Evolutionary conservation across 176 grass and related monocot species (phyloP).

Genomic region (Carex cristatella): DNA sequence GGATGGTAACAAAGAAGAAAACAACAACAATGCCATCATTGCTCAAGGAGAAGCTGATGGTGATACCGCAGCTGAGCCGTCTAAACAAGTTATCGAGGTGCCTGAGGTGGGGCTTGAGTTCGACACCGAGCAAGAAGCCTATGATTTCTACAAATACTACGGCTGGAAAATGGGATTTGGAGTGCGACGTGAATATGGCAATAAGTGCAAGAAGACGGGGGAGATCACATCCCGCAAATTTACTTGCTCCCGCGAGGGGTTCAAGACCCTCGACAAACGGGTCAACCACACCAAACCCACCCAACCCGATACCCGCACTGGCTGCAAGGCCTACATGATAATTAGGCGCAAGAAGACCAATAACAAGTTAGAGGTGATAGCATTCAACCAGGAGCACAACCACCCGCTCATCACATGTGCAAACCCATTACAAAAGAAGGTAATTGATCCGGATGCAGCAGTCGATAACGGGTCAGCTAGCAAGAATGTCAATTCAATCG

Average conservation of each 20-base stretch:
- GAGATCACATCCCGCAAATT: constrained; percentile 55
- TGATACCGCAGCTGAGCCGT: neutral
- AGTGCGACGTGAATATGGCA: constrained; percentile 42
- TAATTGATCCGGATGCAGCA: constrained; percentile 3
- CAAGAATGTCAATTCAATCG: neutral
- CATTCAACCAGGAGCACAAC: constrained; percentile 51
- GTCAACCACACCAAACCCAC: constrained; percentile 24
- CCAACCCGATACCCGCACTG: constrained; percentile 38
- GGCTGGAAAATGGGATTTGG: constrained; percentile 52
- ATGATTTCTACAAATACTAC: constrained; percentile 56
- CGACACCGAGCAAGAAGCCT: constrained; percentile 45
- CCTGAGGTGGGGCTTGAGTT: constrained; percentile 43
- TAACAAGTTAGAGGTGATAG: constrained; percentile 27
- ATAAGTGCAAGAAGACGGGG: constrained; percentile 46
- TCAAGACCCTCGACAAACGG: constrained; percentile 28
- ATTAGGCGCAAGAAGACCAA: constrained; percentile 38
- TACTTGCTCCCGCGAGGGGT: constrained; percentile 46
- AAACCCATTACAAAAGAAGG: constrained; percentile 26
- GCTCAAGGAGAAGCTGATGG: neutral
- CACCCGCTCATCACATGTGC: constrained; percentile 37
- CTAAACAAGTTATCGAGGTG: constrained; percentile 27
- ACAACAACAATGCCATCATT: neutral
- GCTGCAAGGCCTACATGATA: constrained; percentile 51
- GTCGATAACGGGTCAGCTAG: constrained; percentile 13
- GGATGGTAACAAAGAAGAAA: neutral